Conservation (phyloP, 2,329 filamentous ascomycete genomes). For the Colletotrichum spaethianum region DNA sequence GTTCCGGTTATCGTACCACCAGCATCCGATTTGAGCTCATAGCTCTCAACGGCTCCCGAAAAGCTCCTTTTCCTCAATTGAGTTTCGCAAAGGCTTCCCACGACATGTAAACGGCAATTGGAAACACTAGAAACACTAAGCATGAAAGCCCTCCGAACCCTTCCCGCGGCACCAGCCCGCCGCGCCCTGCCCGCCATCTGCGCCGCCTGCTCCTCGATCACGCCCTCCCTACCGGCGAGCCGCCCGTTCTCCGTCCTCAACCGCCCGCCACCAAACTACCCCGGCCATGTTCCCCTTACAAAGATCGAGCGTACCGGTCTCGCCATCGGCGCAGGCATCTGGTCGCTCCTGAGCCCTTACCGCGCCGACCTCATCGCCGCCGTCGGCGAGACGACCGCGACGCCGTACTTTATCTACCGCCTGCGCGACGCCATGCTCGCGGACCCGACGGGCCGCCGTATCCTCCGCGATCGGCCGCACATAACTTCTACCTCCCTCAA, state of each 20-base stretch:
- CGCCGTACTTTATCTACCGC: constrained; percentile 94
- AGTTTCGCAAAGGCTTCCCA: neutral
- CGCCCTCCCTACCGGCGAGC: constrained; percentile 29
- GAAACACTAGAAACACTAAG: neutral
- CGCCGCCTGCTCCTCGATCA: constrained; percentile 41
- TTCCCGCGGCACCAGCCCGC: constrained; percentile 9
- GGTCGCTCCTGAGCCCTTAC: constrained; percentile 80
- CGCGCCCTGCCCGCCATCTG: constrained; percentile 32
- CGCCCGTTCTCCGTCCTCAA: constrained; percentile 83
- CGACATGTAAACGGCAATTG: neutral
- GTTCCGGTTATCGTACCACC: constrained; percentile 31
- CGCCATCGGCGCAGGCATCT: constrained; percentile 74
- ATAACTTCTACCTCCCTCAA: constrained; percentile 82
- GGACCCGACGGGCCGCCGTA: constrained; percentile 86
- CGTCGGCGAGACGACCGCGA: constrained; percentile 93
- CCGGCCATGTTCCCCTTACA: constrained; percentile 92
- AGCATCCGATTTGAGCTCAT: constrained; percentile 1
- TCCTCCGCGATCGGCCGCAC: constrained; percentile 90
- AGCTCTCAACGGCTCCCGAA: constrained; percentile 19
- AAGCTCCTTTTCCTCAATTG: neutral
- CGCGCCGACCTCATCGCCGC: constrained; percentile 93
- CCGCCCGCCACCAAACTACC: constrained; percentile 89
- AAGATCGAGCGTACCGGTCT: constrained; percentile 81
- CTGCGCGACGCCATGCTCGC: constrained; percentile 94
- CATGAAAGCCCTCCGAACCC: constrained; percentile 34